Conservation (phyloP, 768 basidiomycete species). For the Psilocybe cyanescens region DNA sequence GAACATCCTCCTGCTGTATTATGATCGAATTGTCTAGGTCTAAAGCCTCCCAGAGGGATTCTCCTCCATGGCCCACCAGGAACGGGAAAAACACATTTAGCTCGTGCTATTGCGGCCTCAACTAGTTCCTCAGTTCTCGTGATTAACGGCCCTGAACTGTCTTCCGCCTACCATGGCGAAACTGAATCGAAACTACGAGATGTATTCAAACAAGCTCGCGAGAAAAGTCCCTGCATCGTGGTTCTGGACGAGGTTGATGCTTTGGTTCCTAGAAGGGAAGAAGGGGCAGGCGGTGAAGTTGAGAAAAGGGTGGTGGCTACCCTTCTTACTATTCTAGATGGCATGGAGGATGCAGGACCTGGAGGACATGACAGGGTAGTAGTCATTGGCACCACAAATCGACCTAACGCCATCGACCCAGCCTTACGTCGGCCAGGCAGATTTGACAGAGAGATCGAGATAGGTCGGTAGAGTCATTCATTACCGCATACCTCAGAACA, state of each 20-base stretch:
- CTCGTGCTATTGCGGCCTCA: slow-evolving; percentile 90
- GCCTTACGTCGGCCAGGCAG: slow-evolving; percentile 87
- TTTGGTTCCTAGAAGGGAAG: slow-evolving; percentile 88
- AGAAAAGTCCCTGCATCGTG: slow-evolving; percentile 87
- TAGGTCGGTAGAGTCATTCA: slow-evolving; percentile 54
- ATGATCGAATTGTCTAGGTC: slow-evolving; percentile 43
- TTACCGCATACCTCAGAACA: slow-evolving; percentile 1
- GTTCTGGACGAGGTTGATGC: slow-evolving; percentile 97
- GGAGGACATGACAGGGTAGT: slow-evolving; percentile 69
- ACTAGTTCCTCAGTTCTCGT: slow-evolving; percentile 87
- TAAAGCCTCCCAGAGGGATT: slow-evolving; percentile 97
- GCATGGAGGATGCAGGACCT: slow-evolving; percentile 62
- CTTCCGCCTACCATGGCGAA: slow-evolving; percentile 96
- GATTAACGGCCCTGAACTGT: slow-evolving; percentile 94
- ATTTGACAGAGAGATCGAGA: slow-evolving; percentile 95
- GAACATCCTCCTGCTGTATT: slow-evolving; percentile 5
- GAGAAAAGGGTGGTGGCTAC: slow-evolving; percentile 97
- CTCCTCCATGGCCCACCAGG: slow-evolving; percentile 96
- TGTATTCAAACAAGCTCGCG: slow-evolving; percentile 84
- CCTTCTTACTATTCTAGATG: slow-evolving; percentile 92
- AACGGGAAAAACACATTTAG: slow-evolving; percentile 97
- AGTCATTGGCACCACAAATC: slow-evolving; percentile 94
- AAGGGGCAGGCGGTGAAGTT: slow-evolving; percentile 90
- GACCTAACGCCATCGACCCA: slow-evolving; percentile 95
- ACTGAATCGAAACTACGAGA: slow-evolving; percentile 90